phyloP scores from a whole-genome alignment of 2,329 filamentous ascomycete species.

The Davidsoniella eucalypti region DNA sequence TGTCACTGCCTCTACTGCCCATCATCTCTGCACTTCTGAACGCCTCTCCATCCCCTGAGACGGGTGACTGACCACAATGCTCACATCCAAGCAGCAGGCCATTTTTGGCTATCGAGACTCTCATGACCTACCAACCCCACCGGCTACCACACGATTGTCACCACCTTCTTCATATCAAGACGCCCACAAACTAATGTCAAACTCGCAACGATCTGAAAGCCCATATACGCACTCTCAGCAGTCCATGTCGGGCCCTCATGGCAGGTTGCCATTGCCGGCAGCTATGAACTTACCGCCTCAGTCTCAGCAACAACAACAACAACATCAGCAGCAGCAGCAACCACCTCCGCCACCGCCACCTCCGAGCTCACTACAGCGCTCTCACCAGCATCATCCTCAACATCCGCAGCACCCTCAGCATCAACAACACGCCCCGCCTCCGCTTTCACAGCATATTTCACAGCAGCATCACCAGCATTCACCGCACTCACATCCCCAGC shows the following conservation, averaged over 20 bases:
- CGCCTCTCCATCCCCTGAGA: background rate
- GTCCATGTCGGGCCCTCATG: slow-evolving; percentile 53
- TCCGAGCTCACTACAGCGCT: slow-evolving; percentile 15
- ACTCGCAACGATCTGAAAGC: slow-evolving; percentile 26
- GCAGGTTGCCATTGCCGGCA: slow-evolving; percentile 52
- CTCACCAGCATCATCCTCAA: slow-evolving; percentile 12
- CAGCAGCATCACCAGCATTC: slow-evolving; percentile 9
- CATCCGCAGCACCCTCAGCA: slow-evolving; percentile 11
- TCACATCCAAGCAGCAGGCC: slow-evolving; percentile 43
- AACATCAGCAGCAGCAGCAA: background rate
- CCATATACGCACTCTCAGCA: slow-evolving; percentile 27
- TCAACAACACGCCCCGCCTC: background rate
- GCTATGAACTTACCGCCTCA: slow-evolving; percentile 44
- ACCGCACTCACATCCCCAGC: slow-evolving; percentile 10
- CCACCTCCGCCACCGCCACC: slow-evolving; percentile 15
- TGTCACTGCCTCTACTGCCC: background rate
- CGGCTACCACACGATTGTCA: slow-evolving; percentile 36
- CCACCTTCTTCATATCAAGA: slow-evolving; percentile 37
- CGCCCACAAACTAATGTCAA: slow-evolving; percentile 24
- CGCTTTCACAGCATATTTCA: background rate
- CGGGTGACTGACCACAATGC: slow-evolving; percentile 31
- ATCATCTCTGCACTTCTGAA: background rate
- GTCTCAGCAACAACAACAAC: slow-evolving; percentile 18
- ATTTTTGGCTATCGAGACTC: slow-evolving; percentile 42
- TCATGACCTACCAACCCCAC: slow-evolving; percentile 46